phyloP scores from a whole-genome alignment of 1,284 basidiomycete genomes.

The Puccinia coronata region DNA sequence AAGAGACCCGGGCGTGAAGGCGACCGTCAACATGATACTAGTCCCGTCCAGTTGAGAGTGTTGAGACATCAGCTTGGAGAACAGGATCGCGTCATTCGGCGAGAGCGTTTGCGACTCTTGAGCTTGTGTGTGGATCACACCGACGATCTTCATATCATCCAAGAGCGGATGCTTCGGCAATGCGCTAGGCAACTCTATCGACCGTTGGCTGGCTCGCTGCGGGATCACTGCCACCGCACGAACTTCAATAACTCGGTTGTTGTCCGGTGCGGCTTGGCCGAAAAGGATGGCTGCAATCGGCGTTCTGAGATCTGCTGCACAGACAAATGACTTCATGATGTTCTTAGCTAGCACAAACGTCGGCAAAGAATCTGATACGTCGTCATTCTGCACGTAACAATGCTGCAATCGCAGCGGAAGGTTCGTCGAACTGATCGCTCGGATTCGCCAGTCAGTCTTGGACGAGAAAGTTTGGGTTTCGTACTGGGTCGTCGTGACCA shows the following conservation, averaged over 20 bases:
- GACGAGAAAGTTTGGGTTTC: slow-evolving; percentile 96
- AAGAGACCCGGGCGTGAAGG: slow-evolving; percentile 97
- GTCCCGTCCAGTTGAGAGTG: slow-evolving; percentile 93
- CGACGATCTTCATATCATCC: slow-evolving; percentile 61
- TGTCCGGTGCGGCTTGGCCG: slow-evolving; percentile 88
- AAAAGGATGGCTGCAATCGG: slow-evolving; percentile 95
- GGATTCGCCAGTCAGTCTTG: slow-evolving; percentile 93
- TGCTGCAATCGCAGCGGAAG: slow-evolving; percentile 93
- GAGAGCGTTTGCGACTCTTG: slow-evolving; percentile 66
- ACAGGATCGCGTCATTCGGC: slow-evolving; percentile 89
- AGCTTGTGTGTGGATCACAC: slow-evolving; percentile 61
- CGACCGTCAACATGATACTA: slow-evolving; percentile 87
- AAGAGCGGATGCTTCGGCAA: slow-evolving; percentile 61
- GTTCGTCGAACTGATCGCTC: slow-evolving; percentile 90
- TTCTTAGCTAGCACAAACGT: slow-evolving; percentile 99
- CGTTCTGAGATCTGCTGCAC: slow-evolving; percentile 88
- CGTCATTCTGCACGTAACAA: slow-evolving; percentile 98
- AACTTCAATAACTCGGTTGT: slow-evolving; percentile 98
- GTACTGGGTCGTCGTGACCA: slow-evolving; percentile 95
- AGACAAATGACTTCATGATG: slow-evolving; percentile 89
- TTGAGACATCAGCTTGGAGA: slow-evolving; percentile 93
- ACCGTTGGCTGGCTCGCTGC: slow-evolving; percentile 82
- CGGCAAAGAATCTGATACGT: slow-evolving; percentile 94
- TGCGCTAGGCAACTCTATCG: slow-evolving; percentile 80
- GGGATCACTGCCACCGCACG: slow-evolving; percentile 95